These are phyloP conservation scores for Quambalaria eucalypti DNA, from an alignment of 1,284 basidiomycete genomes.

Conservation along the genomic window DNA sequence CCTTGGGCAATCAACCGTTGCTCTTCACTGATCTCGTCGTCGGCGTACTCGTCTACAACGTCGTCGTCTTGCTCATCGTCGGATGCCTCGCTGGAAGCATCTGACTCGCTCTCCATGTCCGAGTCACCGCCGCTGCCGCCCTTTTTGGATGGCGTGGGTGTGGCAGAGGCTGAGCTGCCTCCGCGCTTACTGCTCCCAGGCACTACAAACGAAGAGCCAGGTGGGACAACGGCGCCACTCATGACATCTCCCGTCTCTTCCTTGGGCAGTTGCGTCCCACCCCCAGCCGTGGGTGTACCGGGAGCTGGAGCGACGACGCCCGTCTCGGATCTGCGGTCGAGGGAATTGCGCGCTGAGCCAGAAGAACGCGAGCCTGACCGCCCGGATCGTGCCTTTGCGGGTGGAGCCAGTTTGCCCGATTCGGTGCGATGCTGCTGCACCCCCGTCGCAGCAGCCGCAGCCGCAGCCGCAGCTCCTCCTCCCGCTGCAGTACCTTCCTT, in stretches of 20 bases:
- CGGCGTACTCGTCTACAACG: slow-evolving; percentile 49
- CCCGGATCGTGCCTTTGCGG: not conserved
- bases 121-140: slow-evolving; percentile 19
- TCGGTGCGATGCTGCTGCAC: not conserved
- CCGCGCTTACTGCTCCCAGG: slow-evolving; percentile 12
- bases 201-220: slow-evolving; percentile 57
- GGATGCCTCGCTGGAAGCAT: slow-evolving; percentile 27
- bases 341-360: slow-evolving; percentile 3
- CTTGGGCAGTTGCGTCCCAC: slow-evolving; percentile 40
- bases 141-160: slow-evolving; percentile 48
- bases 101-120: slow-evolving; percentile 39
- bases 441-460: not conserved
- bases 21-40: slow-evolving; percentile 63
- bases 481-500: too few relatives aligned
- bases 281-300: slow-evolving; percentile 13
- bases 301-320: not conserved
- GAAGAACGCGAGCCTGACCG: not conserved
- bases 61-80: slow-evolving; percentile 20
- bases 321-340: slow-evolving; percentile 4
- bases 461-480: too few relatives aligned
- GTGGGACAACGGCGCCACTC: slow-evolving; percentile 62
- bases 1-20: slow-evolving; percentile 68
- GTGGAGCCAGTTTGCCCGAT: not conserved
- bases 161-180: slow-evolving; percentile 6
- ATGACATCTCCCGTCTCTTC: slow-evolving; percentile 61